A percentile compares a stretch with the other conserved stretches of the same genome.
phyloP scores from a whole-genome alignment of 345 rosid species.

The Zanthoxylum bungeanum region DNA sequence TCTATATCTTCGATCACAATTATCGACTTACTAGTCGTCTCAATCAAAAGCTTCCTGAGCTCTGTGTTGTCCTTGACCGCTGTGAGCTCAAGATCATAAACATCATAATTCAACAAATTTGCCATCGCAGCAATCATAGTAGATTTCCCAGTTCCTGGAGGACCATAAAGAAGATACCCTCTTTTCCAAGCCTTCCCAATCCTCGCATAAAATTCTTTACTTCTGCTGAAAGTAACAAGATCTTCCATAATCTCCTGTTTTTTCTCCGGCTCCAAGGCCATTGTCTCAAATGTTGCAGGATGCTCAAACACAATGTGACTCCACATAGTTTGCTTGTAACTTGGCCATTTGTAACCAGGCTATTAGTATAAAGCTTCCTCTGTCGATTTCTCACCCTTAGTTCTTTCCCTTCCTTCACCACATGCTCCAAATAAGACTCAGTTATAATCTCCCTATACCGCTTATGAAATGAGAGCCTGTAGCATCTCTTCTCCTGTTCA shows the following conservation, averaged over 20 bases:
- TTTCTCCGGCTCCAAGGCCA: constrained; percentile 54
- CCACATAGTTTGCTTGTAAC: constrained; percentile 54
- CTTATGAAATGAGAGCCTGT: constrained; percentile 55
- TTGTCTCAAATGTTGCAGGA: constrained; percentile 54
- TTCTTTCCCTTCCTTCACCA: constrained; percentile 52
- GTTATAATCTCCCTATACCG: constrained; percentile 42
- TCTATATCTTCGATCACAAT: constrained; percentile 56
- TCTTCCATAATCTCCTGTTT: constrained; percentile 55
- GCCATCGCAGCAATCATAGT: constrained; percentile 42
- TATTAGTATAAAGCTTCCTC: constrained; percentile 65
- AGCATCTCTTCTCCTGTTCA: constrained; percentile 51
- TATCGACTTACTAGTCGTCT: constrained; percentile 47
- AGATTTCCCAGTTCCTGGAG: constrained; percentile 34
- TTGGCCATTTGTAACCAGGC: constrained; percentile 48
- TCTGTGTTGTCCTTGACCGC: constrained; percentile 37
- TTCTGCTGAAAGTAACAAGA: constrained; percentile 46
- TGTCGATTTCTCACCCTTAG: constrained; percentile 41
- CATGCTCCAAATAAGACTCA: constrained; percentile 45
- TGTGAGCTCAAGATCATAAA: constrained; percentile 35
- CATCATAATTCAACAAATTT: constrained; percentile 31
- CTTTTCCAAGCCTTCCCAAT: constrained; percentile 59
- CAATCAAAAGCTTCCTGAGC: constrained; percentile 30
- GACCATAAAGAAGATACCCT: constrained; percentile 57
- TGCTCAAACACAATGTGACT: constrained; percentile 55
- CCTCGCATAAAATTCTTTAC: constrained; percentile 52